Base-by-base conservation (phyloP, 1,284 basidiomycete genomes). In the Ceratobasidium sp. region DNA sequence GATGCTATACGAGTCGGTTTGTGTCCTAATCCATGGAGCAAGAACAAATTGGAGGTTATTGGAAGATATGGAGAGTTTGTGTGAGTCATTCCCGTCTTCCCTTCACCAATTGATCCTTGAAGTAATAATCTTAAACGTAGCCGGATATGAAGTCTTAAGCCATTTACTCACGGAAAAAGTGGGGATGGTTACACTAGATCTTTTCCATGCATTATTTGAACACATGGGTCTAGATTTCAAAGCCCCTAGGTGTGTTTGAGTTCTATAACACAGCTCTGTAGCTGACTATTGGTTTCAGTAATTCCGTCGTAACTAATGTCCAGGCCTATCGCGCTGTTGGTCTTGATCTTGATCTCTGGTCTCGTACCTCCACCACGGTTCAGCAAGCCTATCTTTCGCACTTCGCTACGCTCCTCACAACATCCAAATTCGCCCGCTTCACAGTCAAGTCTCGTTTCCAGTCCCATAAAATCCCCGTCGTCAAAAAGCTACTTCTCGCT, bases 281-380 rank as follows among this genome's bases (percentile, higher is more conserved):
- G 3, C 12, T 42, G 2, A 26, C 33, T 28, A 33, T 52, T 38
- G 7, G 28, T 79, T 33, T 23, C 81, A 96, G 94, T 33, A 88
- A 90, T 77, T 96, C 96, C 0, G 93, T 92, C 0, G 88, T 98
- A 40, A 89, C 92, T 69, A 98, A 98, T 81, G 88, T 91, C 1
- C 88, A 93, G 0, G 95, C 95, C 1, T 98, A 97, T 82, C 90
- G 91, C 62, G 89, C 93, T 1, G 89, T 98, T 59, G 93, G 95
- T 0, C 90, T 98, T 2, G 95, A 98, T 82, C 95, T 98, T 81
- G 92, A 96, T 78, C 90, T 98, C 6, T 99, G 97, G 97, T 90
- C 94, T 0, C 89, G 86, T 38, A 91, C 94, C 0, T 86, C 87
- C 0, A 82, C 85, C 3, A 91, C 92, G 54, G 91, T 98, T 38